Evolutionary conservation across 2,329 filamentous ascomycete species (phyloP).

Genomic region (Pseudogymnoascus verrucosus): DNA sequence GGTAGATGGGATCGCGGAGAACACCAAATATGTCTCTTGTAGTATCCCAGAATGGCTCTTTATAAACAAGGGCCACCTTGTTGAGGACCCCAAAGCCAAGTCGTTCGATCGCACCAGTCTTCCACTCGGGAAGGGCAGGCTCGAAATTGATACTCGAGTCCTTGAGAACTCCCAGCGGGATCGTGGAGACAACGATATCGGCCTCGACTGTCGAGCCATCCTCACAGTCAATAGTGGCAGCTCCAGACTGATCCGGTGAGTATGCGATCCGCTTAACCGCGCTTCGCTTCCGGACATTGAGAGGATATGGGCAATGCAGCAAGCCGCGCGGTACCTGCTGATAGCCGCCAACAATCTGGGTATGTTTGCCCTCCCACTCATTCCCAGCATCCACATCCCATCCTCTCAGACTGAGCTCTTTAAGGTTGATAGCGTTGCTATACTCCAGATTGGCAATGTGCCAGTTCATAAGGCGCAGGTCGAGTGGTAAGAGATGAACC

Average conservation of each 20-base stretch:
- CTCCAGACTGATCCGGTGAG: slow-evolving; percentile 41
- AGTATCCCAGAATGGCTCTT: slow-evolving; percentile 83
- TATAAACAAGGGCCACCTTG: slow-evolving; percentile 88
- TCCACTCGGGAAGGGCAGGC: slow-evolving; percentile 85
- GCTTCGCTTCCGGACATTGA: slow-evolving; percentile 69
- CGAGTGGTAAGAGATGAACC: slow-evolving; percentile 74
- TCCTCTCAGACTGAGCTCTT: slow-evolving; percentile 75
- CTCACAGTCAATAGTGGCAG: slow-evolving; percentile 62
- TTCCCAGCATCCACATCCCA: slow-evolving; percentile 99
- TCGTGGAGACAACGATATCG: slow-evolving; percentile 86
- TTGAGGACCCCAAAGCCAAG: slow-evolving; percentile 92
- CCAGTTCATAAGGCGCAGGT: slow-evolving; percentile 91
- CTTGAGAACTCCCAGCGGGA: slow-evolving; percentile 87
- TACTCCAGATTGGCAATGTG: slow-evolving; percentile 98
- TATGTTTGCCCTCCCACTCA: slow-evolving; percentile 92
- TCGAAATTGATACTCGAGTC: slow-evolving; percentile 73
- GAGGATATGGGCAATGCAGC: slow-evolving; percentile 63
- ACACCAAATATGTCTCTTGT: slow-evolving; percentile 90
- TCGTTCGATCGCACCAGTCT: slow-evolving; percentile 67
- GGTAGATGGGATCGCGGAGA: slow-evolving; percentile 63
- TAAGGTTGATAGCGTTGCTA: slow-evolving; percentile 84
- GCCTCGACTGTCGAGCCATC: slow-evolving; percentile 71
- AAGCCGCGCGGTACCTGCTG: slow-evolving; percentile 86
- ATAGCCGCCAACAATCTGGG: slow-evolving; percentile 89
- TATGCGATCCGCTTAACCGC: slow-evolving; percentile 65